Evolutionary conservation across 1,284 basidiomycete species (phyloP).

Genomic region (Cryptococcus sp.): DNA sequence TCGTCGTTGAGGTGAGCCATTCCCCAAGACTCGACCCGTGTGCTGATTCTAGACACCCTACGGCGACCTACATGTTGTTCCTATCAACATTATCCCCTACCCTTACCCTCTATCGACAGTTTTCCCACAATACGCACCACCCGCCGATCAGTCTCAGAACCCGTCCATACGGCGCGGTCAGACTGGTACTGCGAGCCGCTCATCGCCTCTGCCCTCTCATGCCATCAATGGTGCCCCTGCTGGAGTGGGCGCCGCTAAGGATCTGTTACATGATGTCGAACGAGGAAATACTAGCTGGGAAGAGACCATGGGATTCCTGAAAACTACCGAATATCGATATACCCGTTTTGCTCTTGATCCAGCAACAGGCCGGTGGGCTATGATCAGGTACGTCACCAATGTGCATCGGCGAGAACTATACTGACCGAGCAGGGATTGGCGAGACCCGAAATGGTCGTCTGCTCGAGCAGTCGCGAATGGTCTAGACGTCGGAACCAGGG

Average conservation of each 20-base stretch:
- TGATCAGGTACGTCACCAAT: conserved; percentile 61
- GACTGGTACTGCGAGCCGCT: conserved; percentile 2
- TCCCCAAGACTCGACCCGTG: not conserved
- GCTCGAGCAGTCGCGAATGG: conserved; percentile 62
- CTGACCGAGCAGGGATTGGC: conserved; percentile 66
- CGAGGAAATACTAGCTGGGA: conserved; percentile 42
- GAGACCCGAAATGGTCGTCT: conserved; percentile 74
- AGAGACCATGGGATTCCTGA: conserved; percentile 52
- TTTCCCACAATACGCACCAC: conserved; percentile 54
- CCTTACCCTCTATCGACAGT: conserved; percentile 72
- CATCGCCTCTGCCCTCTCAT: conserved; percentile 10
- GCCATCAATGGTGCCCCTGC: conserved; percentile 25
- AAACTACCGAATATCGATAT: conserved; percentile 66
- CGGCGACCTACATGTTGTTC: conserved; percentile 73
- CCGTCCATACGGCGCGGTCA: conserved; percentile 15
- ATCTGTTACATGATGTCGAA: conserved; percentile 41
- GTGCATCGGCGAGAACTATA: conserved; percentile 5
- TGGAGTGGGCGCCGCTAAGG: conserved; percentile 41
- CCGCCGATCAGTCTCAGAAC: conserved; percentile 14
- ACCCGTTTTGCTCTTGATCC: conserved; percentile 86
- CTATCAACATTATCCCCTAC: conserved; percentile 64
- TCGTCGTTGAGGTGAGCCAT: conserved; percentile 79
- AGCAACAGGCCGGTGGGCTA: conserved; percentile 72
- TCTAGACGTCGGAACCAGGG: conserved; percentile 54
- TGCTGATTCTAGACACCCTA: conserved; percentile 62